Percentiles rank a stretch among this genome's conserved stretches.
These are phyloP conservation scores for Penicillium egyptiacum DNA, from an alignment of 495 filamentous ascomycete species.

Conservation along the genomic window DNA sequence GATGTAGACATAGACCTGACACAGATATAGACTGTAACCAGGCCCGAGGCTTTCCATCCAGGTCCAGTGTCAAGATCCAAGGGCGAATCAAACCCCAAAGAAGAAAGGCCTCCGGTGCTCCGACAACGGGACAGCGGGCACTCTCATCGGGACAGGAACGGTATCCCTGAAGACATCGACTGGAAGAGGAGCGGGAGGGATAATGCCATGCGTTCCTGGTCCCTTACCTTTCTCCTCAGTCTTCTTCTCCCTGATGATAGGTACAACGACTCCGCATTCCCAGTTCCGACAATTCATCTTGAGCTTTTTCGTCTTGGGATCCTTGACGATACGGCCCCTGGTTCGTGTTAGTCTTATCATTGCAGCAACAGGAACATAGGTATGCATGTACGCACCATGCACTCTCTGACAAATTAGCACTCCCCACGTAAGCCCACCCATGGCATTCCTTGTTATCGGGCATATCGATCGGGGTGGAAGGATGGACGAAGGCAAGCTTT, in stretches of 20 bases:
- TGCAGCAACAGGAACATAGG: not conserved
- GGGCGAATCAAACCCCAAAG: slow-evolving; percentile 17
- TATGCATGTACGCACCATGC: slow-evolving; percentile 66
- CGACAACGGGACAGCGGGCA: slow-evolving; percentile 55
- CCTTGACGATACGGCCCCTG: slow-evolving; percentile 72
- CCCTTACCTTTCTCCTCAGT: not conserved
- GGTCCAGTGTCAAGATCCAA: not conserved
- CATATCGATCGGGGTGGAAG: slow-evolving; percentile 35
- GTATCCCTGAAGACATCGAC: slow-evolving; percentile 50
- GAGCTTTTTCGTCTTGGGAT: slow-evolving; percentile 57
- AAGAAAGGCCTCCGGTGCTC: slow-evolving; percentile 58
- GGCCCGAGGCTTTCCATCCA: not conserved
- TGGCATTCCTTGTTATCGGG: slow-evolving; percentile 25
- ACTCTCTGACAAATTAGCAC: slow-evolving; percentile 86
- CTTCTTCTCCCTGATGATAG: slow-evolving; percentile 27
- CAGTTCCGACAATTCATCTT: slow-evolving; percentile 90
- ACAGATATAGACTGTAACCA: not conserved
- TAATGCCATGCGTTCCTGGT: not conserved
- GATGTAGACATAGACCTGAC: not conserved
- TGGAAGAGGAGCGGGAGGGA: not conserved
- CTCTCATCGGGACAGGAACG: slow-evolving; percentile 72
- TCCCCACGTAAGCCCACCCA: slow-evolving; percentile 86
- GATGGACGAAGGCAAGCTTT: slow-evolving; percentile 65
- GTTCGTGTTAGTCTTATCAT: not conserved
- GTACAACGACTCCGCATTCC: slow-evolving; percentile 89